Base-by-base conservation (phyloP, 2,329 filamentous ascomycete genomes). In the Ophiostoma novo-ulmi region DNA sequence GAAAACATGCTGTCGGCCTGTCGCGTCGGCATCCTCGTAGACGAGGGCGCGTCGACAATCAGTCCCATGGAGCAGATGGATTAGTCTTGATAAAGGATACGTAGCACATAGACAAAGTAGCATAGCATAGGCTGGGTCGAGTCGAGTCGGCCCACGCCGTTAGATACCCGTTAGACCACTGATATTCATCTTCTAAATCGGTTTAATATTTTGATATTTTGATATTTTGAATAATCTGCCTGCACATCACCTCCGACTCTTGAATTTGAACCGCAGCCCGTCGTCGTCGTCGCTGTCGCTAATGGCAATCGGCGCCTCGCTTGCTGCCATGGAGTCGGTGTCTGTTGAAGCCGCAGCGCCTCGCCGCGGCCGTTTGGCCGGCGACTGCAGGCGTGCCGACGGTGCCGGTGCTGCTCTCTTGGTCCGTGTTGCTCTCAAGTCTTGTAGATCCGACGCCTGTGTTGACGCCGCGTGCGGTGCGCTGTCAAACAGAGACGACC, bases 1-100 rank as follows among this genome's bases (percentile, higher is more conserved):
- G 88, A 91, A 80, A 87, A 86, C 2, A 91, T 91, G 89, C 77
- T 91, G 71, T 80, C 84, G 38, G 84, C 84, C 5, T 91, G 88
- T 76, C 78, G 91, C 72, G 80, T 91, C 20, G 89, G 89, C 1
- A 80, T 91, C 68, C 79, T 88, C 70, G 88, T 91, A 6, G 84
- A 85, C 0, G 89, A 91, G 76, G 81, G 82, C 66, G 69, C 63
- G 22, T 17, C 69, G 22, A 36, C 52, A 8, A 76, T 77, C 64
- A 81, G 78, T 22, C 78, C 79, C 36, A 86, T 88, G 85, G 87
- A 89, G 48, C 81, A 85, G 75, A 88, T 89, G 87, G 88, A 90
- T 75, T 88, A 61, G 48, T 20, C 17, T n/a, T 13, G 52, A 26
- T 7, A 14, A 1, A 17, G 38, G n/a, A 69, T 5, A 31, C 11